Base-by-base conservation (phyloP, 306 rosid species). In the Quercus variabilis region DNA sequence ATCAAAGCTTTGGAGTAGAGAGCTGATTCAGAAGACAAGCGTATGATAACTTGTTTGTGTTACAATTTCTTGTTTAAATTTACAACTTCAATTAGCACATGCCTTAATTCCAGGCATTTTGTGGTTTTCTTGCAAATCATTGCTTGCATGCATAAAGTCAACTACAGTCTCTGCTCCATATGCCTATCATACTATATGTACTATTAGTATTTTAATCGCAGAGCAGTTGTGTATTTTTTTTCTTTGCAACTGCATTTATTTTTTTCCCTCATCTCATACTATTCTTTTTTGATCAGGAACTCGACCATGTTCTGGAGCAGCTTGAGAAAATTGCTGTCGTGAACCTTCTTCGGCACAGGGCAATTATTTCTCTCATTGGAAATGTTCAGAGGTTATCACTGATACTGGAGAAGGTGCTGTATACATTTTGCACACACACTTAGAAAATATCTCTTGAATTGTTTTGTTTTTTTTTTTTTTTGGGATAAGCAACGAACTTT, bases 281-380 rank as follows among this genome's bases (percentile, higher is more conserved):
- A 28, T 68, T 81, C 76, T 82, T 76, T 67, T 70, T 79, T 65
- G 76, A 64, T 58, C 92, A 91, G 97, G 98, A 94, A 88, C 98
- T 94, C 68, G 97, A 94, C 83, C 88, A 86, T 84, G 97, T 94
- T 49, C 94, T 90, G 76, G 97, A 91, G 84, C 94, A 94, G 71
- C 90, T 94, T 64, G 93, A 92, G 90, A 94, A 94, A 83, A 94
- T 94, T 85, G 94, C 98, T 51, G 91, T 87, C 54, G 97, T 92
- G 49, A 86, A 92, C 76, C 98, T 94, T 78, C 93, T 94, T 69
- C 94, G 91, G 83, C 91, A 80, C 74, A 81, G 97, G 84, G 92
- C 98, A 63, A 94, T 94, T 60, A 94, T 94, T 59, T 94, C 98
- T 78, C 98, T 94, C 74, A 94, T 94, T 55, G 98, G 98, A 85